phyloP scores from a whole-genome alignment of 805 yeast genomes.

The Trichomonascus vanleenenianus region DNA sequence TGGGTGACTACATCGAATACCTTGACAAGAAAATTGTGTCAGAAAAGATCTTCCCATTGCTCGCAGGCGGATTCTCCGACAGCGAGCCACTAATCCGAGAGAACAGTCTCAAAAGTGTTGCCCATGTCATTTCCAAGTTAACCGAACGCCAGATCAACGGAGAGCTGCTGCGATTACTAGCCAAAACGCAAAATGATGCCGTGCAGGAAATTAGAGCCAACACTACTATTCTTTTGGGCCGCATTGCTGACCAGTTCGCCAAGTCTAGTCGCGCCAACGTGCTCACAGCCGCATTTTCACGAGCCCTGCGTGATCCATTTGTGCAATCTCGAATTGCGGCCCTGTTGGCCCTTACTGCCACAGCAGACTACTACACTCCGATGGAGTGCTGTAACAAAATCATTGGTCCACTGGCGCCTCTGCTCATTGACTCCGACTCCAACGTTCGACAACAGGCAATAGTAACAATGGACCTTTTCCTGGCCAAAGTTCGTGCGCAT shows the following conservation, averaged over 20 bases:
- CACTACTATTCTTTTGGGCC: constrained; percentile 61
- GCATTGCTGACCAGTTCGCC: constrained; percentile 55
- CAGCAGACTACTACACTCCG: constrained; percentile 59
- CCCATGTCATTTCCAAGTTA: constrained; percentile 51
- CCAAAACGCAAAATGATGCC: constrained; percentile 73
- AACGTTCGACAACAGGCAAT: constrained; percentile 70
- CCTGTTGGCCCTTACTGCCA: constrained; percentile 58
- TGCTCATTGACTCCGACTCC: constrained; percentile 65
- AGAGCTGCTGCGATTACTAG: constrained; percentile 71
- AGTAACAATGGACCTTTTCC: constrained; percentile 53
- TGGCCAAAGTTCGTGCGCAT: constrained; percentile 44
- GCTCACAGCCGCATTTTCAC: constrained; percentile 76
- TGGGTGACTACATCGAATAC: constrained; percentile 46
- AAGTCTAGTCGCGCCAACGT: constrained; percentile 56
- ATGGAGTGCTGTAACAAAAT: constrained; percentile 73
- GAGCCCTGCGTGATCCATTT: constrained; percentile 73
- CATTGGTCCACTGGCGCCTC: constrained; percentile 76
- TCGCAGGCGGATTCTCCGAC: constrained; percentile 80
- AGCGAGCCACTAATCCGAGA: constrained; percentile 74
- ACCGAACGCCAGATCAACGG: constrained; percentile 78
- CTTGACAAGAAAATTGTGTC: constrained; percentile 57
- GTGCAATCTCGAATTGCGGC: constrained; percentile 71
- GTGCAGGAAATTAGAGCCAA: constrained; percentile 71
- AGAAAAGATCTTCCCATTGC: constrained; percentile 55
- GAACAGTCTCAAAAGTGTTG: constrained; percentile 63